These are phyloP conservation scores for Penicillium herquei DNA, from an alignment of 495 filamentous ascomycete genomes.

Conservation along the genomic window DNA sequence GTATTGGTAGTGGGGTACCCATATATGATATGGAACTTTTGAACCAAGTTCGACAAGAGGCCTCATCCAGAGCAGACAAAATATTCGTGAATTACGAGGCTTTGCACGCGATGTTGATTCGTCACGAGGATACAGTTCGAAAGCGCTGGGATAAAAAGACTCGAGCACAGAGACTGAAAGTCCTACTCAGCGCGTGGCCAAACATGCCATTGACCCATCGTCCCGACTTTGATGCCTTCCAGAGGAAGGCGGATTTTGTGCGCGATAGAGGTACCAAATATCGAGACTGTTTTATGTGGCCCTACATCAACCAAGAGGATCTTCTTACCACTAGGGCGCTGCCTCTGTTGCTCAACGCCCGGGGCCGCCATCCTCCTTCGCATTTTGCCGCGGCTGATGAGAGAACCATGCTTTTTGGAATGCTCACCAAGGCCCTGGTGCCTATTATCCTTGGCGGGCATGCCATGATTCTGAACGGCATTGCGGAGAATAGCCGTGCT, in stretches of 20 bases:
- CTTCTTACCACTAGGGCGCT: conserved; percentile 38
- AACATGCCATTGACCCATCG: not conserved
- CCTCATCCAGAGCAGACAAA: no score
- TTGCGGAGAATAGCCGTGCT: not conserved
- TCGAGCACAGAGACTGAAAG: conserved; percentile 6
- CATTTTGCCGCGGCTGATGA: not conserved
- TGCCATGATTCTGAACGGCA: not conserved
- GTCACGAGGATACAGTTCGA: conserved; percentile 45
- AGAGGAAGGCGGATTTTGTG: not conserved
- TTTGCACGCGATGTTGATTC: not conserved
- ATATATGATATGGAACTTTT: no score
- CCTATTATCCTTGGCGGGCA: not conserved
- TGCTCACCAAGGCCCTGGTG: not conserved
- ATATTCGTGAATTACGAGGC: no score
- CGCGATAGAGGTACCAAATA: conserved; percentile 32
- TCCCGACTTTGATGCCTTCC: not conserved
- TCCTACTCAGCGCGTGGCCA: not conserved
- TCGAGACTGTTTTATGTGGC: conserved; percentile 41
- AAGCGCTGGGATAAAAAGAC: conserved; percentile 53
- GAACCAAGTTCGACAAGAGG: no score
- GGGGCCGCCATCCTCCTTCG: not conserved
- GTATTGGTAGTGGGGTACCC: no score
- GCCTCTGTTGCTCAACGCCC: conserved; percentile 9
- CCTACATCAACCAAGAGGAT: conserved; percentile 59
- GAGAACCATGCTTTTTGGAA: not conserved